Conservation (phyloP, 2,329 filamentous ascomycete species). For the Huntiella omanensis region DNA sequence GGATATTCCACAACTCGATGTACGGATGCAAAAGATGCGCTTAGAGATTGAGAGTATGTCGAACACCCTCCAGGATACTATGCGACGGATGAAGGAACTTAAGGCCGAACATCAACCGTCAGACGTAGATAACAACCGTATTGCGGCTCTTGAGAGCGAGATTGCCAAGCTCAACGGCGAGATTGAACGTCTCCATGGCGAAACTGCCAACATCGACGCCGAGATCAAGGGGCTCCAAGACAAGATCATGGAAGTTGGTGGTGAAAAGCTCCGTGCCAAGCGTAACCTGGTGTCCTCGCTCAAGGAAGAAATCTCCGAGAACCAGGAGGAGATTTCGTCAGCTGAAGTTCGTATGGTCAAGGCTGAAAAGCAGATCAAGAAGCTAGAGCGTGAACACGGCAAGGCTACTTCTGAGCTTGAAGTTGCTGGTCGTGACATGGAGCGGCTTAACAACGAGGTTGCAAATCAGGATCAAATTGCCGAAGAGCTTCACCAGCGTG, state of each 20-base stretch:
- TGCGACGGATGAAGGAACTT: constrained; percentile 73
- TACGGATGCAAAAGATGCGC: constrained; percentile 73
- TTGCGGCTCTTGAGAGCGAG: constrained; percentile 55
- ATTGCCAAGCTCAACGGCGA: constrained; percentile 59
- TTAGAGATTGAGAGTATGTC: constrained; percentile 78
- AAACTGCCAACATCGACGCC: constrained; percentile 77
- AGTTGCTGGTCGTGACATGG: constrained; percentile 50
- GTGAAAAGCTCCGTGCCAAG: constrained; percentile 77
- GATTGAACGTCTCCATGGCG: constrained; percentile 57
- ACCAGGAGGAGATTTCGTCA: constrained; percentile 65
- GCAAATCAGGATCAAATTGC: constrained; percentile 58
- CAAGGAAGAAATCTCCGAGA: constrained; percentile 65
- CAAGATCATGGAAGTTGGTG: constrained; percentile 97
- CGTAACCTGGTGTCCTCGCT: constrained; percentile 78
- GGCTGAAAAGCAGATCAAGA: constrained; percentile 76
- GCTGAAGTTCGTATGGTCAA: constrained; percentile 81
- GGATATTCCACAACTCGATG: constrained; percentile 69
- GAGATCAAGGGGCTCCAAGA: constrained; percentile 87
- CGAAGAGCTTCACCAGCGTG: constrained; percentile 50
- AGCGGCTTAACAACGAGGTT: constrained; percentile 61
- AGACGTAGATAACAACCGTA: constrained; percentile 58
- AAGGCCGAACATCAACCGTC: constrained; percentile 64
- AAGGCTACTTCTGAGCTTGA: constrained; percentile 68
- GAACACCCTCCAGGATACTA: constrained; percentile 65
- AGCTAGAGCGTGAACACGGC: constrained; percentile 65